phyloP scores from a whole-genome alignment of 345 rosid genomes.

The Arabidopsis arenosa region DNA sequence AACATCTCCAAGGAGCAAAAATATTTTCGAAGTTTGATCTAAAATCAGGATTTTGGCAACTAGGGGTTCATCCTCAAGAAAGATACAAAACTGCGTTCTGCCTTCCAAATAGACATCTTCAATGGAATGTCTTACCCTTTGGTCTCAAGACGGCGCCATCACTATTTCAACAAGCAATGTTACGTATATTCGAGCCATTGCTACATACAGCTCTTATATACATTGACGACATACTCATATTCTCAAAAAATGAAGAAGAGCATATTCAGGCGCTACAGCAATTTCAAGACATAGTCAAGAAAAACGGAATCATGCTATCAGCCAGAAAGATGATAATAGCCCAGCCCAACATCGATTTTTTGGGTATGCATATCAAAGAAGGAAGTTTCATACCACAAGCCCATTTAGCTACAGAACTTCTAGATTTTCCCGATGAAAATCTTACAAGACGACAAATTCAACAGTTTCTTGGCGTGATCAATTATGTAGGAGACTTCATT shows the following conservation, averaged over 20 bases:
- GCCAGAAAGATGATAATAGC: slow-evolving; percentile 4
- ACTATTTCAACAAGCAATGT: not conserved
- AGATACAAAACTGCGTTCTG: not conserved
- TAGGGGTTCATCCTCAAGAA: not conserved
- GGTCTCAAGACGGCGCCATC: not conserved
- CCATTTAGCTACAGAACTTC: not conserved
- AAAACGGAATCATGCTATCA: not conserved
- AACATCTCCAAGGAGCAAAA: not conserved
- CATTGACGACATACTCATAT: not conserved
- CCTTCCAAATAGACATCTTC: not conserved
- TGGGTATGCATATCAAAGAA: not conserved
- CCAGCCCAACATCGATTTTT: not conserved
- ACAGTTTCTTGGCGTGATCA: not conserved
- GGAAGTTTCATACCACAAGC: not conserved
- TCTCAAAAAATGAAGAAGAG: accelerated
- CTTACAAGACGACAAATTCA: not conserved
- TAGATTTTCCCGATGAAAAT: not conserved
- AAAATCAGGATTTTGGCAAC: not conserved
- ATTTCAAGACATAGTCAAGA: accelerated
- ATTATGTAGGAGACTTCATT: not conserved
- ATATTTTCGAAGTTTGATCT: not conserved
- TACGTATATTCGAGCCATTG: not conserved
- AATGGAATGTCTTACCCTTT: not conserved
- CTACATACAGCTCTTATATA: not conserved
- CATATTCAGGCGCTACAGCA: not conserved